phyloP scores from a whole-genome alignment of 176 grass and related monocot genomes.

The Secale cereale region DNA sequence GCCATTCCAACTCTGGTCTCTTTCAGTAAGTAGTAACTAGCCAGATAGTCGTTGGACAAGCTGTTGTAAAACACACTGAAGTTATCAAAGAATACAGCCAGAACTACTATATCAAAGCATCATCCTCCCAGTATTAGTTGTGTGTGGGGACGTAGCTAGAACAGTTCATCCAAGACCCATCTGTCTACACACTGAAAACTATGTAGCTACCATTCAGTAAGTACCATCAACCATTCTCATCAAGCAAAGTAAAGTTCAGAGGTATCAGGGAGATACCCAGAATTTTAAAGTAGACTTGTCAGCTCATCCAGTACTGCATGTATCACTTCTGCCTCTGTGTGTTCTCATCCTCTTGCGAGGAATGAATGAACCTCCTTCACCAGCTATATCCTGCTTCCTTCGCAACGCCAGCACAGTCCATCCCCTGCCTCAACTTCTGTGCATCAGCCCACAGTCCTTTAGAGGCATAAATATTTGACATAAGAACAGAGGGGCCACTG shows the following conservation, averaged over 20 bases:
- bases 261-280: constrained; percentile 26
- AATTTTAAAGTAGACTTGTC: constrained; percentile 32
- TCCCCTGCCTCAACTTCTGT: constrained; percentile 50
- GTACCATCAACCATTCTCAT: constrained; percentile 36
- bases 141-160: background rate
- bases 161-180: background rate
- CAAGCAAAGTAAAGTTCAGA: constrained; percentile 28
- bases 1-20: background rate
- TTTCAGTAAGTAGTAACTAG: background rate
- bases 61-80: background rate
- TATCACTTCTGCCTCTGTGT: constrained; percentile 43
- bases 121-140: background rate
- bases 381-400: constrained; percentile 74
- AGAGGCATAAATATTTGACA: constrained; percentile 83
- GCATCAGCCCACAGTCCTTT: constrained; percentile 55
- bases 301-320: constrained; percentile 46
- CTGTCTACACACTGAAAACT: background rate
- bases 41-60: background rate
- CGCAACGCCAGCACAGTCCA: constrained; percentile 34
- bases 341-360: constrained; percentile 41
- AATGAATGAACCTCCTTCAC: constrained; percentile 54
- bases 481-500: constrained; percentile 54
- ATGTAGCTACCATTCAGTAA: background rate
- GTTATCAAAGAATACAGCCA: background rate
- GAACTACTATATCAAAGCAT: background rate